Conservation (phyloP, 2,329 filamentous ascomycete genomes). For the Bipolaris zeicola region DNA sequence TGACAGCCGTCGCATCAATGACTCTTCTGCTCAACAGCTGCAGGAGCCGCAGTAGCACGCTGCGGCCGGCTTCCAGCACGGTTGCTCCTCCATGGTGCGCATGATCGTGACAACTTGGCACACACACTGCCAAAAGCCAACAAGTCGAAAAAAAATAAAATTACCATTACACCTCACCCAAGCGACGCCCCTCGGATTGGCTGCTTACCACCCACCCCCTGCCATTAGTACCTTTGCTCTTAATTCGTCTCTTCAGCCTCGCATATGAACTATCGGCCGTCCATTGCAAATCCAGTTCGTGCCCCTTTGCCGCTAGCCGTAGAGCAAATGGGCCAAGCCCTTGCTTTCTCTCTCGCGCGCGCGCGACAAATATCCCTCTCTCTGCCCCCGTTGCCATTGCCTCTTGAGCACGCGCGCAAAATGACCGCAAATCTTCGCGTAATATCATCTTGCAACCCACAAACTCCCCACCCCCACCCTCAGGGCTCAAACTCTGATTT, state of each 20-base stretch:
- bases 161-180: conserved; percentile 33
- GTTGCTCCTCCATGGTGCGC: neutral
- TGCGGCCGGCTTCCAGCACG: neutral
- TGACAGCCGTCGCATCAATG: neutral
- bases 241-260: conserved; percentile 20
- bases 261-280: conserved; percentile 14
- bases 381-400: neutral
- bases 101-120: conserved; percentile 8
- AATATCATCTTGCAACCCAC: neutral
- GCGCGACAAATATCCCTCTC: neutral
- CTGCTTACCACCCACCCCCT: conserved; percentile 17
- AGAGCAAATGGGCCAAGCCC: conserved; percentile 4
- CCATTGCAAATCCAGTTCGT: conserved; percentile 10
- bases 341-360: too few species aligned
- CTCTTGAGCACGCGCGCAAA: neutral
- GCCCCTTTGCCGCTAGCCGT: conserved; percentile 1
- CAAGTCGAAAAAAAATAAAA: conserved; percentile 21
- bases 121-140: conserved; percentile 16
- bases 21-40: neutral
- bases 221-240: conserved; percentile 14
- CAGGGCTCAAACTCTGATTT: neutral
- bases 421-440: neutral
- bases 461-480: neutral
- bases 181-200: conserved; percentile 27
- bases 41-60: neutral